Evolutionary conservation across 1,284 basidiomycete genomes (phyloP), one percentile per base, ranked within the genome.

Genomic region (Mycosarcoma maydis): DNA sequence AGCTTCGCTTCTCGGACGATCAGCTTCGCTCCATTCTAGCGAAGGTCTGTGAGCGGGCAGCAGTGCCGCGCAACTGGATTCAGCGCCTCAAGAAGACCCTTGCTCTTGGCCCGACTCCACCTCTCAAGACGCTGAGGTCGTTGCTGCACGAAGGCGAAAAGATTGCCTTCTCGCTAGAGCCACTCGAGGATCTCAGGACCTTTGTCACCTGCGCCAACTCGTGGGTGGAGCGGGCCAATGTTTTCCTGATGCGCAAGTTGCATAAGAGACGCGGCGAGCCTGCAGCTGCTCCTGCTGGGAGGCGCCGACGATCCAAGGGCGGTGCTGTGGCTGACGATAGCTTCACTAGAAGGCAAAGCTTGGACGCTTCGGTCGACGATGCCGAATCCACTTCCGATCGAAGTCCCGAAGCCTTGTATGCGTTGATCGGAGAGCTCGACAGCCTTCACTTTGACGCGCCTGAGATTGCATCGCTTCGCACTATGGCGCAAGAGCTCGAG

Each of bases 111-210:
- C 85, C 88, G 5, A 87, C 88, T 11, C 93, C 94, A 14, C 82
- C 87, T 2, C 86, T 95, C 48, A 89, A 90, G 57, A 86, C 86
- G 26, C 86, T 97, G 52, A 88, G 90, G 26, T 87, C 89, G 6
- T 84, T 95, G 16, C 85, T 92, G 22, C 87, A 89, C 0, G 94
- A 97, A 80, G 94, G 91, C 19, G 92, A 96, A 72, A 88, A 89
- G 54, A 92, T 95, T 77, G 88, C 87, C 43, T 87, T 88, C 77
- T 85, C 86, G 22, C 85, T 96, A 17, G 85, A 87, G 2, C 92
- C 94, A 80, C 85, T 94, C 42, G 83, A 84, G 19, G 84, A 87
- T 41, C 86, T 97, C 40, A 87, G 89, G 42, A 89, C 88, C 77
- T 92, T 92, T 78, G 90, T 96, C 46, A 86, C 83, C 36, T 86